Base-by-base conservation (phyloP, 2,329 filamentous ascomycete genomes). In the Aspergillus brasiliensis region DNA sequence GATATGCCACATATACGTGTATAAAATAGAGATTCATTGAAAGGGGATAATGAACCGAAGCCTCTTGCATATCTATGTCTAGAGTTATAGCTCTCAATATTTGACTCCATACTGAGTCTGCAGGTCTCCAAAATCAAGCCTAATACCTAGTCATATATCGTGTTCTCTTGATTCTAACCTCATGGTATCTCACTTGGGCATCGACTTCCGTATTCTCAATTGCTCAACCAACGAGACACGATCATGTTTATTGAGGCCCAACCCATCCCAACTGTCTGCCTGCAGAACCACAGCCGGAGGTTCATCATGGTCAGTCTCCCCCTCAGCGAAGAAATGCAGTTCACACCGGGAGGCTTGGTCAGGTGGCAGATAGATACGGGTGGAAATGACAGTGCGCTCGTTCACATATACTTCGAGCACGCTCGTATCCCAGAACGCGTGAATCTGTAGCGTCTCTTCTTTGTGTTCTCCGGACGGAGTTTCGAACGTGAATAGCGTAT, bases 351-450 rank as follows among this genome's bases (percentile, higher is more conserved):
- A 63, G 8, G n/a, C 27, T 25, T 63, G 28, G 3, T 49, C 59
- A 8, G 51, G 61, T 6, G 61, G 49, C 11, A 65, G 53, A 60
- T 78, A 80, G 3, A 79, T 66, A 3, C 74, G 68, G 1, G 80
- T 80, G 0, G 75, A 73, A 15, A 82, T 74, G 2, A 73, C 77
- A 13, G 74, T 78, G 10, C 80, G 69, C 8, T 73, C 73, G 59
- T 82, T 82, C 5, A 78, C 75, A 61, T 81, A 82, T 0, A 82
- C 73, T 61, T 82, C 80, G 2, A 82, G 64, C 5, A 80, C 77
- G 21, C 75, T 78, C 21, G 63, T 71, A 57, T 82, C 80, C 51
- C 75, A 77, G 65, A 78, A 79, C 0, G 76, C 72, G 17, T 71
- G 75, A n/a, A 82, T 68, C n/a, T 68, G 69, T 0, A 82, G 69